Conservation (phyloP, 495 filamentous ascomycete species). For the Bryoglossum gracile region DNA sequence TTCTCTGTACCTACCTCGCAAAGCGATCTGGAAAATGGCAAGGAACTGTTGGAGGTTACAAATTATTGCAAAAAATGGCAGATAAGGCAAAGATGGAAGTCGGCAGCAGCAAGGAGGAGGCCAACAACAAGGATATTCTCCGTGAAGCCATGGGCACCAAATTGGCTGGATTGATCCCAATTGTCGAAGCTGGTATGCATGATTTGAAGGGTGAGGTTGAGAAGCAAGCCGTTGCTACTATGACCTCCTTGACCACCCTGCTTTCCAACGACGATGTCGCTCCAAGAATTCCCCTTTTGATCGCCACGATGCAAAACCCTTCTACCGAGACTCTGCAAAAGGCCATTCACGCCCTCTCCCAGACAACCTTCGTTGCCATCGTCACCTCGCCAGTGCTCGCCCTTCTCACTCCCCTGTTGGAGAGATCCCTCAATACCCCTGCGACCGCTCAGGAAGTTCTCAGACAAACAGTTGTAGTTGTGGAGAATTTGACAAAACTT, state of each 20-base stretch:
- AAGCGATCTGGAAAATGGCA: slow-evolving; percentile 92
- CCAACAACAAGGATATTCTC: slow-evolving; percentile 76
- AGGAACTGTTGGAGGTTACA: slow-evolving; percentile 77
- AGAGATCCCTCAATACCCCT: slow-evolving; percentile 85
- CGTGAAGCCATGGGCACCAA: slow-evolving; percentile 88
- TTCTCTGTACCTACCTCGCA: slow-evolving; percentile 62
- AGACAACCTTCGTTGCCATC: slow-evolving; percentile 97
- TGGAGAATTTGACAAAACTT: slow-evolving; percentile 96
- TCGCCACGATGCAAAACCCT: slow-evolving; percentile 93
- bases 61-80: slow-evolving; percentile 82
- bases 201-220: slow-evolving; percentile 87
- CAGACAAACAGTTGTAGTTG: slow-evolving; percentile 93
- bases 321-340: slow-evolving; percentile 83
- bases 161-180: slow-evolving; percentile 81
- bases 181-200: slow-evolving; percentile 91
- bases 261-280: slow-evolving; percentile 96
- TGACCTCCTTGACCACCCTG: slow-evolving; percentile 82
- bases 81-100: slow-evolving; percentile 82
- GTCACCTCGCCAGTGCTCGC: slow-evolving; percentile 97
- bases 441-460: slow-evolving; percentile 89
- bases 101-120: slow-evolving; percentile 68
- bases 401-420: slow-evolving; percentile 91
- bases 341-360: slow-evolving; percentile 92
- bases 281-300: slow-evolving; percentile 83
- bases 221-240: slow-evolving; percentile 83